Evolutionary conservation across 1,284 basidiomycete species (phyloP), one percentile per base, ranked within the genome.

Genomic region (Cryptococcus sp.): DNA sequence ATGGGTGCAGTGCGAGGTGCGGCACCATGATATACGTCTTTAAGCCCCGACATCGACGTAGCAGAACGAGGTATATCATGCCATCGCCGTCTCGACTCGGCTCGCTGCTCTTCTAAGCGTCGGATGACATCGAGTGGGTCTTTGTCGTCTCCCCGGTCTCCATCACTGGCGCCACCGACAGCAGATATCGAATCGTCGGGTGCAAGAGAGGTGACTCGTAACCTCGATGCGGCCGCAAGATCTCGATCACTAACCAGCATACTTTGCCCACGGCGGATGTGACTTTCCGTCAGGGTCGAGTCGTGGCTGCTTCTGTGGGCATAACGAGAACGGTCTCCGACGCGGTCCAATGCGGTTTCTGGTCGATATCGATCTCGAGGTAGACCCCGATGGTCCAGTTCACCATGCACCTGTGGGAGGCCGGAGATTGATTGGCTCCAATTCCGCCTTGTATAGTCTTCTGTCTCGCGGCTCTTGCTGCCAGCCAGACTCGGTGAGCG

Each of bases 141-240:
- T 50, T 75, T 77, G 23, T 47, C 60, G 13, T 57, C 55, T 27
- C 19, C 56, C 22, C 17, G 51, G 1, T 69, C 66, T 3, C 49
- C 47, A 13, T 5, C 31, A 35, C 31, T 35, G 5, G 60, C 54
- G 4, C 41, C 50, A 2, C 73, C 74, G 0, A 74, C 68, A 0
- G 65, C 70, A 2, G 74, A 75, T 7, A 75, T 63, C 3, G 73
- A 75, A 59, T 77, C 75, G 38, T 64, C 68, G 1, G 75, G 75
- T 3, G 64, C 61, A n/a, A 74, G 47, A 20, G 61, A 53, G 19
- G 58, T 66, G 5, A 69, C 31, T 44, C 64, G 27, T 1, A 62
- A 66, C n/a, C 50, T 23, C 11, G 49, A 54, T n/a, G 50, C 53
- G 31, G 51, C 45, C 17, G 31, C 44, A 11, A 60, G 22, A 25